Base-by-base conservation (phyloP, 208 protist species). In the Trypanosoma avium region DNA sequence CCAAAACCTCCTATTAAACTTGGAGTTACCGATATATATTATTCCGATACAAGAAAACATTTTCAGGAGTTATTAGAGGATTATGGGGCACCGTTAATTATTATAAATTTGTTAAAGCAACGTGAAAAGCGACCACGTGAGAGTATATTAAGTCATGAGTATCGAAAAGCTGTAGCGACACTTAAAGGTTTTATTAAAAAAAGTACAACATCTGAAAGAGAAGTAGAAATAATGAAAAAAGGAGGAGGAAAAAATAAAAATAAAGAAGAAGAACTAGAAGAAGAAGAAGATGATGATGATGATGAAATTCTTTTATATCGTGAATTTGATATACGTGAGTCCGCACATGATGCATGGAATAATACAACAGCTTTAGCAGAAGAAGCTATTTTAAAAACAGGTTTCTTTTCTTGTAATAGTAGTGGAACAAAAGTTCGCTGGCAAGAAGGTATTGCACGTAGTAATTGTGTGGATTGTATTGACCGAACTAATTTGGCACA, bases 401-500 rank as follows among this genome's bases (percentile, higher is more conserved):
- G 74, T 19, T 85, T 86, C 60, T 94, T 92, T 50, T 61, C 71
- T 29, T 80, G 58, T 40, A 69, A 70, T 48, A 32, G 36, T 42
- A 42, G 38, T 21, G 66, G 24, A n/a, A 42, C 15, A 40, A 33
- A 26, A 5, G 43, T 56, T 53, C 59, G 43, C 9, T 10, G 59
- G 10, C 97, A 99, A 64, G 48, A 59, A 22, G 97, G 97, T 49
- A 86, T 99, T 0, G 72, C 98, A 43, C 87, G 98, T 33, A 96
- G 82, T 26, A 99, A 99, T 73, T 99, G 98, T 74, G 87, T 99
- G 30, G 98, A 99, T 70, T 98, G 95, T 50, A 83, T 99, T 12
- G 98, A 99, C 73, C 85, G 98, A 30, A 99, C 97, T 0, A 99
- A 99, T 81, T 77, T 97, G 4, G 94, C 84, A 5, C 93, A 99